Conservation (phyloP, 2,329 filamentous ascomycete genomes). For the Diaporthe humulicola region DNA sequence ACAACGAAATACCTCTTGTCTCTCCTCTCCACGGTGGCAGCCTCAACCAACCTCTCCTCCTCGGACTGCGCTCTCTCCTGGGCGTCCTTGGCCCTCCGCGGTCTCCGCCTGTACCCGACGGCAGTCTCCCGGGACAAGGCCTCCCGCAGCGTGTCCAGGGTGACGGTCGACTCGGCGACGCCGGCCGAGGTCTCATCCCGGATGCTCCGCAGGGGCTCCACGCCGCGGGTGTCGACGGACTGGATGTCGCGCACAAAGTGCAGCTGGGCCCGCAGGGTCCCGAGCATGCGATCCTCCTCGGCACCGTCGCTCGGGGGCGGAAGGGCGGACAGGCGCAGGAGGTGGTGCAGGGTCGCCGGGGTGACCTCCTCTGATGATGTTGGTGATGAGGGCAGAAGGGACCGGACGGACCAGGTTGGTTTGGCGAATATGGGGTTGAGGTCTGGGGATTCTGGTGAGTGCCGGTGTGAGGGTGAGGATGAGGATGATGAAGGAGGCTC, state of each 20-base stretch:
- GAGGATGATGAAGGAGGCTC: background rate
- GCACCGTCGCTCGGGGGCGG: slow-evolving; percentile 74
- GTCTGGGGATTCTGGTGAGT: slow-evolving; percentile 6
- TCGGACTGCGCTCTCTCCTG: slow-evolving; percentile 21
- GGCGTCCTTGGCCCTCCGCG: slow-evolving; percentile 50
- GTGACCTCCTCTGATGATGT: slow-evolving; percentile 63
- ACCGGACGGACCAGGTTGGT: slow-evolving; percentile 87
- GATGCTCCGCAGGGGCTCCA: slow-evolving; percentile 82
- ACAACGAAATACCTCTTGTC: slow-evolving; percentile 82
- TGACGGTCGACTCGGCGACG: slow-evolving; percentile 69
- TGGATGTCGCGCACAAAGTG: slow-evolving; percentile 93
- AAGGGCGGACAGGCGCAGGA: slow-evolving; percentile 90
- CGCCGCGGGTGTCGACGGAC: slow-evolving; percentile 77
- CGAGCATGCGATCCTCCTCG: slow-evolving; percentile 79
- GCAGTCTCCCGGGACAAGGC: slow-evolving; percentile 72
- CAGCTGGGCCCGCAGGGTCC: slow-evolving; percentile 83
- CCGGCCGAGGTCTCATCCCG: slow-evolving; percentile 80
- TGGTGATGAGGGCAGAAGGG: slow-evolving; percentile 69
- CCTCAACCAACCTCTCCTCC: slow-evolving; percentile 44
- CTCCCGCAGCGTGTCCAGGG: slow-evolving; percentile 67
- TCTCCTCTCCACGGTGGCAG: slow-evolving; percentile 66
- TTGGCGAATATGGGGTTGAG: slow-evolving; percentile 65
- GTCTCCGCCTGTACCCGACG: slow-evolving; percentile 67
- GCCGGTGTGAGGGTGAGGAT: background rate
- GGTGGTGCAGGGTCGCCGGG: slow-evolving; percentile 79